A percentile compares a stretch with the other conserved stretches of the same genome.
phyloP scores from a whole-genome alignment of 805 yeast genomes.

The Barnettozyma populi region DNA sequence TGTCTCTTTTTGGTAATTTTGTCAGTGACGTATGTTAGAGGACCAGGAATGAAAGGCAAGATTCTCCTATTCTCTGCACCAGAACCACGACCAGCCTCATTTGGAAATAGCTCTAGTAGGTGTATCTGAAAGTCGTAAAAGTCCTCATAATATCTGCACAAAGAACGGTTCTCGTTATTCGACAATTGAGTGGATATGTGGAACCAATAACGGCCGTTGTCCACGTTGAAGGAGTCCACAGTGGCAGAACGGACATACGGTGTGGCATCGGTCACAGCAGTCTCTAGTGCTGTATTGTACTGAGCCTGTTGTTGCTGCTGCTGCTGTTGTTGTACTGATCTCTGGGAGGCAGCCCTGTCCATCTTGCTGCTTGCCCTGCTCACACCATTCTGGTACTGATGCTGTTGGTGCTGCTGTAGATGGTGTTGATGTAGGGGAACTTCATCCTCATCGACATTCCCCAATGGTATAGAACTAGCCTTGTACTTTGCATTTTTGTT shows the following conservation, averaged over 20 bases:
- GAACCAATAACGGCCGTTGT: conserved; percentile 88
- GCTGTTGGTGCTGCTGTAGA: conserved; percentile 1
- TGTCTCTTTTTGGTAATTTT: conserved; percentile 51
- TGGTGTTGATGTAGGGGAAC: neutral
- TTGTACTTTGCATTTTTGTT: conserved; percentile 84
- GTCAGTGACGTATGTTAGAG: conserved; percentile 86
- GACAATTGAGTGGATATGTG: conserved; percentile 61
- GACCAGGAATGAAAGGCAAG: conserved; percentile 94
- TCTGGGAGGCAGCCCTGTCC: neutral
- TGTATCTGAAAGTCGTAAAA: conserved; percentile 90
- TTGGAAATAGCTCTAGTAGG: conserved; percentile 77
- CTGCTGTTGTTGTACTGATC: conserved; percentile 3
- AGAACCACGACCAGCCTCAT: conserved; percentile 81
- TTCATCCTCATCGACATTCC: conserved; percentile 40
- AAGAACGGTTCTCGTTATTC: conserved; percentile 61
- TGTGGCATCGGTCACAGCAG: conserved; percentile 8
- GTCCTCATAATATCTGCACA: conserved; percentile 91
- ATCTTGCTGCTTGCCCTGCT: conserved; percentile 1
- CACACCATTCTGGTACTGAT: neutral
- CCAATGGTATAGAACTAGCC: conserved; percentile 78
- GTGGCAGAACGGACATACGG: conserved; percentile 41
- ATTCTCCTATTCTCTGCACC: conserved; percentile 64
- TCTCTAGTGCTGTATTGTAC: conserved; percentile 8
- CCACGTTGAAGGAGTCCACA: conserved; percentile 74
- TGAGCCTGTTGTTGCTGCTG: conserved; percentile 7